A percentile compares a stretch with the other conserved stretches of the same genome.
phyloP scores from a whole-genome alignment of 108 stramenopile species.

The Skeletonema potamos region DNA sequence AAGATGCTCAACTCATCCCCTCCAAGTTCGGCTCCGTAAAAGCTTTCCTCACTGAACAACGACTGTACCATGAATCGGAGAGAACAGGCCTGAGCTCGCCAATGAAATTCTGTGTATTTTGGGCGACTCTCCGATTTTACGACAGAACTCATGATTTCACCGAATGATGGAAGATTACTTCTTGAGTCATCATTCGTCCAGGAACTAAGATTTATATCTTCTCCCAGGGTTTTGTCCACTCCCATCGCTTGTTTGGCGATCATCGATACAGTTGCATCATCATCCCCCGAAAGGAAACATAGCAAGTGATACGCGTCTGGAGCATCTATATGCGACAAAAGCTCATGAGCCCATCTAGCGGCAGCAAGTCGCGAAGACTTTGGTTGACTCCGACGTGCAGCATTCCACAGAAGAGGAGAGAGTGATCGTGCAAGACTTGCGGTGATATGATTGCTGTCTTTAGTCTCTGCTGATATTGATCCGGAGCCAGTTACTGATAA shows the following conservation, averaged over 20 bases:
- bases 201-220: constrained; percentile 16
- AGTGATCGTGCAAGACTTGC: constrained; percentile 45
- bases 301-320: constrained; percentile 68
- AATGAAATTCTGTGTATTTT: constrained; percentile 55
- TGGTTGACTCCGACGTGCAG: constrained; percentile 55
- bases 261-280: constrained; percentile 67
- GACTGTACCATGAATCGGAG: constrained; percentile 63
- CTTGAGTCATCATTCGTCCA: not conserved
- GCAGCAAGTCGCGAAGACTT: constrained; percentile 77
- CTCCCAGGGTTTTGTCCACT: constrained; percentile 34
- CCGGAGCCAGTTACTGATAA: constrained; percentile 1
- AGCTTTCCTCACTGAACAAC: constrained; percentile 56
- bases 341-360: constrained; percentile 71
- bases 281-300: constrained; percentile 78
- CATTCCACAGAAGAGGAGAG: constrained; percentile 67
- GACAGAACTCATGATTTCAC: constrained; percentile 40
- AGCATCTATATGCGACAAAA: constrained; percentile 52
- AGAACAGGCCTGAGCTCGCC: constrained; percentile 57
- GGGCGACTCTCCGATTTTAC: constrained; percentile 43
- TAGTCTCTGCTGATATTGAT: not conserved
- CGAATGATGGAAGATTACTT: constrained; percentile 49
- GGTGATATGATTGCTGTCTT: not conserved
- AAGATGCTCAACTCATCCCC: constrained; percentile 32
- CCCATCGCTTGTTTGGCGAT: constrained; percentile 70
- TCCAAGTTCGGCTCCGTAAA: constrained; percentile 61